Base-by-base conservation (phyloP, 805 yeast genomes). In the Blastobotrys muscicola region DNA sequence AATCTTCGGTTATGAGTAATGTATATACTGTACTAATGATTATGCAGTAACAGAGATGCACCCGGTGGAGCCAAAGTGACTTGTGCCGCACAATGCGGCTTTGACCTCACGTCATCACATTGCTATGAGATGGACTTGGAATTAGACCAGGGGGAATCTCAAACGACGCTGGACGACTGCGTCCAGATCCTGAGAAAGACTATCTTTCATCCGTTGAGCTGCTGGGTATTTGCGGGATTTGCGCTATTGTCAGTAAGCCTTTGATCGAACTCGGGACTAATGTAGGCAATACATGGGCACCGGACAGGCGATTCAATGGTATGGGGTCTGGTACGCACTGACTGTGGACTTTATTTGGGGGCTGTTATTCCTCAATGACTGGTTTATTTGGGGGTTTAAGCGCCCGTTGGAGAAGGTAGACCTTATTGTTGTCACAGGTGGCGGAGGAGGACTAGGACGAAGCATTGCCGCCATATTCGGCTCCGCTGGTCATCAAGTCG, bases 371-470 rank as follows among this genome's bases (percentile, higher is more conserved):
- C 12, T 47, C 4, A 43, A 49, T 32, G 20, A 29, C 10, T 15
- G 31, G 39, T 37, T 42, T 37, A 16, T 49, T 2, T 20, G 45
- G 12, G 46, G 50, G 8, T 26, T 23, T 16, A 10, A 39, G 8
- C 30, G 38, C 7, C 9, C 11, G 16, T 40, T 46, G 14, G 40
- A 45, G 29, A 23, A 38, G 29, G 35, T 67, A 8, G 94, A 85
- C 54, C 67, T 82, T 8, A 80, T 79, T 0, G 62, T 87, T 4
- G 66, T 90, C 13, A 90, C 97, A 0, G 97, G 97, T 0, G 97
- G 97, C 0, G 59, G 75, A 4, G 67, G 76, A 0, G 97, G 97
- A 0, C 67, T 90, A 8, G 97, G 97, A 0, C 65, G 64, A 37
- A 82, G 76, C 50, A 50, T 90, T 2, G 83, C 73, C 0, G 52